A percentile compares a stretch with the other conserved stretches of the same genome.
These are phyloP conservation scores for Chiua virens DNA, from an alignment of 768 basidiomycete species.

Conservation along the genomic window DNA sequence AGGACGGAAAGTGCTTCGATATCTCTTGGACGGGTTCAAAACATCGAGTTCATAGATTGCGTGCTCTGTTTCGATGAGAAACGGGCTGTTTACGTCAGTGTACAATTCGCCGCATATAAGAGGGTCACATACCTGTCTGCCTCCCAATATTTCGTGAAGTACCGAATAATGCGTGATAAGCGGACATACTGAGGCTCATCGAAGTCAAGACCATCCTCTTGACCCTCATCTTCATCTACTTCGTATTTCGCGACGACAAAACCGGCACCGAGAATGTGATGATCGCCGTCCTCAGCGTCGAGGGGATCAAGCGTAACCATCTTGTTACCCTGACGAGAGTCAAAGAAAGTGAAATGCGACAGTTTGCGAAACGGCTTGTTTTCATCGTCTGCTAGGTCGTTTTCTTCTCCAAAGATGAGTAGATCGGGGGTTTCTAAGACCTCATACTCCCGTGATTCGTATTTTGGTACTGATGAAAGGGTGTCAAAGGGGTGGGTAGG, in stretches of 20 bases:
- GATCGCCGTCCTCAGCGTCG: constrained; percentile 40
- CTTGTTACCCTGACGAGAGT: constrained; percentile 44
- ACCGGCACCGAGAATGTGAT: constrained; percentile 56
- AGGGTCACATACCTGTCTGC: constrained; percentile 47
- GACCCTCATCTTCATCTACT: constrained; percentile 62
- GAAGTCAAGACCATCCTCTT: constrained; percentile 48
- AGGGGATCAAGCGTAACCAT: constrained; percentile 50
- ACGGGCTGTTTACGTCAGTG: constrained; percentile 41
- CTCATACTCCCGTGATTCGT: constrained; percentile 33
- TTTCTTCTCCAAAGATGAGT: constrained; percentile 43
- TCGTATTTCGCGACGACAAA: constrained; percentile 45
- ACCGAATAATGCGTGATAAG: constrained; percentile 47
- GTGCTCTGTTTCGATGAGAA: constrained; percentile 63
- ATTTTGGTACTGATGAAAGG: constrained; percentile 38
- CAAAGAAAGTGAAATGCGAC: constrained; percentile 60
- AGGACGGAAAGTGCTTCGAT: constrained; percentile 39
- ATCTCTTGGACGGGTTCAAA: constrained; percentile 41
- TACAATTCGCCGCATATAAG: not conserved
- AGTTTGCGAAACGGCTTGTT: constrained; percentile 59
- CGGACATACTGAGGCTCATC: constrained; percentile 42
- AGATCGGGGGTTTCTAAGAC: constrained; percentile 36
- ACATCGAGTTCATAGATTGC: constrained; percentile 61
- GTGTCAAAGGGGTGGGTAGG: not conserved
- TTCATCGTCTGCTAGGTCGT: constrained; percentile 33
- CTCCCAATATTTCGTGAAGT: constrained; percentile 50